Percentiles rank a stretch among this genome's conserved stretches.
phyloP scores from a whole-genome alignment of 2,329 filamentous ascomycete genomes.

The Diaporthe sp. region DNA sequence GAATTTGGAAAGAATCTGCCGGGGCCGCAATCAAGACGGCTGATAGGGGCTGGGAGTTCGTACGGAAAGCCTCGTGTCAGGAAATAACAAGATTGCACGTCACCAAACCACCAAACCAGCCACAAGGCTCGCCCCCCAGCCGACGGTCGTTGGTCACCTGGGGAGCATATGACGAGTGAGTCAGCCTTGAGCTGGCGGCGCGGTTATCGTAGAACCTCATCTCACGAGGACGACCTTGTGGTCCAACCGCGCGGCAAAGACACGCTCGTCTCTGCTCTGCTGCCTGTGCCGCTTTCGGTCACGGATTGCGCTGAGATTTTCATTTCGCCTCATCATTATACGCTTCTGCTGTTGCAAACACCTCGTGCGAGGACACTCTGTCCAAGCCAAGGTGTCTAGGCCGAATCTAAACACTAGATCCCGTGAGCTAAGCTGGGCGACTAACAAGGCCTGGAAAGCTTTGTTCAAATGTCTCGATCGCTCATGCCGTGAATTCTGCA shows the following conservation, averaged over 20 bases:
- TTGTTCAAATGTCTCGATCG: slow-evolving; percentile 3
- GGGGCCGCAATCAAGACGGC: neutral
- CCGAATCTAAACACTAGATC: slow-evolving; percentile 14
- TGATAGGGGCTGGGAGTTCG: neutral
- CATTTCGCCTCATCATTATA: slow-evolving; percentile 10
- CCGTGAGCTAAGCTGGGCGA: slow-evolving; percentile 20
- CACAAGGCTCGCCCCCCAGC: slow-evolving; percentile 18
- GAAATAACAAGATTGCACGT: slow-evolving; percentile 4
- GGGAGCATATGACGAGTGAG: slow-evolving; percentile 21
- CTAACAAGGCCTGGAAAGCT: neutral
- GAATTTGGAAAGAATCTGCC: slow-evolving; percentile 15
- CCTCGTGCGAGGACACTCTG: neutral
- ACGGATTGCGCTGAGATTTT: slow-evolving; percentile 6
- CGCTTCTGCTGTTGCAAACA: neutral
- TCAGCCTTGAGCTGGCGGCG: slow-evolving; percentile 31
- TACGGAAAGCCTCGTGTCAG: slow-evolving; percentile 15
- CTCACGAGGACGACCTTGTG: slow-evolving; percentile 22
- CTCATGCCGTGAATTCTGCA: slow-evolving; percentile 1
- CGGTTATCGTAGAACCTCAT: slow-evolving; percentile 17
- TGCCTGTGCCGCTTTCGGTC: slow-evolving; percentile 33
- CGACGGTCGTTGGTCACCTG: neutral
- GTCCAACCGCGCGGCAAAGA: slow-evolving; percentile 34
- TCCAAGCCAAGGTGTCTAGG: slow-evolving; percentile 4
- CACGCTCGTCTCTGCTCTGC: neutral
- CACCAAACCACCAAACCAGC: neutral